phyloP scores from a whole-genome alignment of 2,329 filamentous ascomycete species.

The Trichophyton verrucosum region DNA sequence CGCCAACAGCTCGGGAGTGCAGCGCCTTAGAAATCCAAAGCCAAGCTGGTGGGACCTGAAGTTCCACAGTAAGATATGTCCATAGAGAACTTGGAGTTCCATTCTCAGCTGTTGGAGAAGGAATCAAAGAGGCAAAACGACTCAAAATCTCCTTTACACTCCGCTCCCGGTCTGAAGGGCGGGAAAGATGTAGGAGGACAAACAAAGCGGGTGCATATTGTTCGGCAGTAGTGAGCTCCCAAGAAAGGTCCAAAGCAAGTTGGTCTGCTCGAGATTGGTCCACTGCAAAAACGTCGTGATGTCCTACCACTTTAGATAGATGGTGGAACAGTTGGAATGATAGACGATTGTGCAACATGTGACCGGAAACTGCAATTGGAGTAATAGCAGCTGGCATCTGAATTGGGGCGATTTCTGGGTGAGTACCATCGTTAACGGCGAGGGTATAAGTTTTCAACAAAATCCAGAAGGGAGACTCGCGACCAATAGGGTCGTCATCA shows the following conservation, averaged over 20 bases:
- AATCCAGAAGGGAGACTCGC: slow-evolving; percentile 73
- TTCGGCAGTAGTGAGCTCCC: slow-evolving; percentile 40
- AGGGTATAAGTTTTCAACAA: slow-evolving; percentile 67
- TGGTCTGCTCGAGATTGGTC: slow-evolving; percentile 52
- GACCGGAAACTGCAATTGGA: slow-evolving; percentile 63
- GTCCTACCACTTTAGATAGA: slow-evolving; percentile 36
- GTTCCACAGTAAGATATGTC: slow-evolving; percentile 47
- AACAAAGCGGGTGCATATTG: slow-evolving; percentile 62
- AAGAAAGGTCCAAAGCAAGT: slow-evolving; percentile 50
- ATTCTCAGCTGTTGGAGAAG: slow-evolving; percentile 43
- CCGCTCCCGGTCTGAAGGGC: slow-evolving; percentile 48
- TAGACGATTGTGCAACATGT: slow-evolving; percentile 61
- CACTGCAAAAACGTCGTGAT: slow-evolving; percentile 41
- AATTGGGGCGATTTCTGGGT: slow-evolving; percentile 21
- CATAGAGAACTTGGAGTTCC: slow-evolving; percentile 37
- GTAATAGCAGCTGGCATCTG: slow-evolving; percentile 59
- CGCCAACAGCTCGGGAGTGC: slow-evolving; percentile 60
- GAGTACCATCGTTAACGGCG: slow-evolving; percentile 18
- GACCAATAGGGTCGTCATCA: slow-evolving; percentile 42
- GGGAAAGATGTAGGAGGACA: slow-evolving; percentile 63
- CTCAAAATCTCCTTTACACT: slow-evolving; percentile 62
- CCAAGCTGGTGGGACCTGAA: slow-evolving; percentile 64
- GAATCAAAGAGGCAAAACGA: slow-evolving; percentile 55
- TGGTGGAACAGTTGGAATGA: slow-evolving; percentile 75
- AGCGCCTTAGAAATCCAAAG: slow-evolving; percentile 79